Evolutionary conservation across 1,284 basidiomycete species (phyloP), one percentile per base, ranked within the genome.

Genomic region (Irpex lacteus): DNA sequence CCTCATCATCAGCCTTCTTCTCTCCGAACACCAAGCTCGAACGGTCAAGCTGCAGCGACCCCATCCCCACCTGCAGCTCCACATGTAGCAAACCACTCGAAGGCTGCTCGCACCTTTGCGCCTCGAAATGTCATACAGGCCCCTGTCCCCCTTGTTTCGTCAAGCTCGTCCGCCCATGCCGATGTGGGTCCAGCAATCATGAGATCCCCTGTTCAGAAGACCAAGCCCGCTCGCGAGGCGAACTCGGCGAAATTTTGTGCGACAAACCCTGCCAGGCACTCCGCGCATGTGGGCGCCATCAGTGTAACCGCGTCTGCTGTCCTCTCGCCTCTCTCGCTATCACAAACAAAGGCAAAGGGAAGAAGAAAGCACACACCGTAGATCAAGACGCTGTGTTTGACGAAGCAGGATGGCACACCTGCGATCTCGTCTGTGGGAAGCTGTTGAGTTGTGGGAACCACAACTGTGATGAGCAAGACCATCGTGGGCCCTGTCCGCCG

Each of bases 231-330:
- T 63, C 67, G 3, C 66, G 69, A 61, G 69, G 71, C 40, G 73
- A 78, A 65, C 74, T 78, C 61, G 62, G 70, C 7, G 91, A 93
- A 62, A 83, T 95, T 59, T 75, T 91, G 0, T 98, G 95, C 73
- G 89, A 94, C 61, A 82, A 86, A 34, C 84, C 88, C 1, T 98
- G 95, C 73, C 78, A 79, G 32, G 90, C 88, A 0, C 78, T 94
- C 8, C 85, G 92, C 38, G 81, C 84, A 49, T 96, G 94, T 72
- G 94, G 94, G 0, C 80, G 87, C 40, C 95, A 98, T 72, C 88
- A 90, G 68, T 98, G 95, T 71, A 82, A 83, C 18, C 83, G 95
- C 2, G 66, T 89, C 6, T 98, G 95, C 72, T 98, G 96, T 71
- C 95, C 96, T 0, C 81, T 97, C 0, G 89, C 93, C 1, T 89